Evolutionary conservation across 371 early-diverging fungal genomes (phyloP).

Genomic region (Circinella minor): DNA sequence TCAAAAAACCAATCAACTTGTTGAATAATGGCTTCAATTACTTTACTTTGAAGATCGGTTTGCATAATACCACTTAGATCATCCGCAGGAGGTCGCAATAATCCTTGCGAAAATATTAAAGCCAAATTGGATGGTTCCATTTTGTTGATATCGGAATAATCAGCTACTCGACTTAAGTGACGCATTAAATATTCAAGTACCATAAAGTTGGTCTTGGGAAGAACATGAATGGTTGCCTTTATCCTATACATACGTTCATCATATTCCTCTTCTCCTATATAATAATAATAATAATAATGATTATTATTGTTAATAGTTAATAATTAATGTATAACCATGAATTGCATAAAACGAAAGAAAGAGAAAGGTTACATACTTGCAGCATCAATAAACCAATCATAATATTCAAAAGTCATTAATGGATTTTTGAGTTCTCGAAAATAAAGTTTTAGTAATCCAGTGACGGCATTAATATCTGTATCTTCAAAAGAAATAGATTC

Average conservation of each 20-base stretch:
- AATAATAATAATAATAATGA: neutral
- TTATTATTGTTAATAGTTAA: no score
- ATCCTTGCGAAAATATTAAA: slow-evolving; percentile 77
- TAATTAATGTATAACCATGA: neutral
- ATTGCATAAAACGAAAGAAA: no score
- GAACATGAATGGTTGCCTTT: slow-evolving; percentile 70
- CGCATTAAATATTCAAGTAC: slow-evolving; percentile 74
- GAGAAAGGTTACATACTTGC: slow-evolving; percentile 57
- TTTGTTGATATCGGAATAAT: slow-evolving; percentile 74
- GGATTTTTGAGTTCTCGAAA: slow-evolving; percentile 84
- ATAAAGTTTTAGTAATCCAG: slow-evolving; percentile 80
- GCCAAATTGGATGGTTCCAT: slow-evolving; percentile 88
- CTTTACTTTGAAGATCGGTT: slow-evolving; percentile 58
- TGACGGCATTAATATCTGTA: slow-evolving; percentile 78
- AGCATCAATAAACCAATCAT: slow-evolving; percentile 78
- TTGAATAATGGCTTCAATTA: slow-evolving; percentile 62
- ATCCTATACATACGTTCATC: slow-evolving; percentile 74
- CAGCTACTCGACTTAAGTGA: slow-evolving; percentile 70
- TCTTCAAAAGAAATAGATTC: slow-evolving; percentile 55
- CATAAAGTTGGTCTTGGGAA: slow-evolving; percentile 73
- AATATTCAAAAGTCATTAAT: slow-evolving; percentile 77
- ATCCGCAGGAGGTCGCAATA: slow-evolving; percentile 55
- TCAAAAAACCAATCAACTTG: slow-evolving; percentile 72
- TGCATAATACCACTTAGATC: slow-evolving; percentile 59
- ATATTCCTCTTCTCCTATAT: slow-evolving; percentile 68